Conservation (phyloP, 2,329 filamentous ascomycete genomes). For the Clarireedia homoeocarpa region DNA sequence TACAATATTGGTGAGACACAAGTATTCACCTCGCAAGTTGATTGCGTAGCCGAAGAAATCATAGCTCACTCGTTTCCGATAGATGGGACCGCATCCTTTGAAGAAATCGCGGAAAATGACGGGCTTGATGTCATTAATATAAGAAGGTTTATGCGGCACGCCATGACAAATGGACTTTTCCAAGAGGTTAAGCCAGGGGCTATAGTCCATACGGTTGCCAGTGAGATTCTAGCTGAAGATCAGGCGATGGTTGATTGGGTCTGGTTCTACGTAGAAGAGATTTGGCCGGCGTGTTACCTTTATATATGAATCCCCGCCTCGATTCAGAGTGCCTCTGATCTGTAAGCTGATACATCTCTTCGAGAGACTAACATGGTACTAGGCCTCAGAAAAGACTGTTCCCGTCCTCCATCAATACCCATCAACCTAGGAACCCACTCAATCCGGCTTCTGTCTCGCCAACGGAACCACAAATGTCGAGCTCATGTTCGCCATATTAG, state of each 20-base stretch:
- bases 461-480: constrained; percentile 43
- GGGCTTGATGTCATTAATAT: constrained; percentile 42
- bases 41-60: constrained; percentile 8
- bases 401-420: constrained; percentile 38
- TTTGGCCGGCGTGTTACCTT: constrained; percentile 29
- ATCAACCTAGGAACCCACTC: constrained; percentile 40
- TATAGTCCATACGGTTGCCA: constrained; percentile 49
- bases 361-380: constrained; percentile 20
- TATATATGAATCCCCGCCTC: not conserved
- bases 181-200: constrained; percentile 40
- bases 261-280: constrained; percentile 46
- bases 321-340: too few relatives aligned
- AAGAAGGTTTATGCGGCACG: constrained; percentile 44
- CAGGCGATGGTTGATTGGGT: constrained; percentile 44
- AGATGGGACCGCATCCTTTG: constrained; percentile 36
- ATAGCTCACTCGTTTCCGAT: constrained; percentile 45
- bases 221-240: constrained; percentile 43
- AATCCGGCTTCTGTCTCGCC: constrained; percentile 44
- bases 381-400: constrained; percentile 40
- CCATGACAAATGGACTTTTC: constrained; percentile 51
- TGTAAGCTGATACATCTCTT: not conserved
- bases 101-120: constrained; percentile 39
- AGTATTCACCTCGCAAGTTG: not conserved
- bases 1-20: constrained; percentile 38
- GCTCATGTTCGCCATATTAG: constrained; percentile 46